Evolutionary conservation across 768 basidiomycete species (phyloP), one percentile per base, ranked within the genome.

Genomic region (Hygrocybe coccinea): DNA sequence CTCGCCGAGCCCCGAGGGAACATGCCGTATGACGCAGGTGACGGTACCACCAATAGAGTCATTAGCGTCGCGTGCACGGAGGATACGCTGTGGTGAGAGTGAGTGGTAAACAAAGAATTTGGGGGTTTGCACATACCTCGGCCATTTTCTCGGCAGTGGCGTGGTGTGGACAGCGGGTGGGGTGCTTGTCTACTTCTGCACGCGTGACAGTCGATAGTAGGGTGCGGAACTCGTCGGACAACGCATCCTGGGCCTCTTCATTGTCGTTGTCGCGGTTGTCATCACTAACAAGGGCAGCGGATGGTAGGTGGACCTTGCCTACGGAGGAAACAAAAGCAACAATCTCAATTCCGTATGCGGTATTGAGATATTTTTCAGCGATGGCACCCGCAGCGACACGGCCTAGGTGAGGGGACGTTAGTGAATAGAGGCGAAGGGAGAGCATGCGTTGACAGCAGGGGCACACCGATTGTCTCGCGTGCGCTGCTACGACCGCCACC

Each of bases 41-140:
- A 98, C 84, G 2, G 91, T 95, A n/a, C 97, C 97, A 50, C 97
- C 97, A 59, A 99, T 95, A 2, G 95, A 98, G 75, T 99, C 97
- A 53, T 83, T 75, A 2, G 83, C 79, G 17, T 91, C 86, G 71
- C 97, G 97, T 35, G 97, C 93, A 52, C 89, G 87, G 61, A 97
- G 78, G 69, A 99, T 97, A 60, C 93, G 87, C 94, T 97, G 44
- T 46, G 57, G 37, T 34, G n/a, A n/a, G n/a, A n/a, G n/a, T 15
- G 41, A 44, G 46, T 11, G 36, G 39, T 22, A 41, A 50, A 49
- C 36, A 39, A 44, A 44, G 45, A 24, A 47, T 29, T 39, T 11
- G 17, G 21, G 41, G 25, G 19, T 11, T 29, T 24, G 35, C 22
- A 54, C 64, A 60, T 58, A 92, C 93, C 80, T 91, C 75, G 56